Conservation (phyloP, 352 stramenopile genomes). For the Pilasporangium apinafurcum region DNA sequence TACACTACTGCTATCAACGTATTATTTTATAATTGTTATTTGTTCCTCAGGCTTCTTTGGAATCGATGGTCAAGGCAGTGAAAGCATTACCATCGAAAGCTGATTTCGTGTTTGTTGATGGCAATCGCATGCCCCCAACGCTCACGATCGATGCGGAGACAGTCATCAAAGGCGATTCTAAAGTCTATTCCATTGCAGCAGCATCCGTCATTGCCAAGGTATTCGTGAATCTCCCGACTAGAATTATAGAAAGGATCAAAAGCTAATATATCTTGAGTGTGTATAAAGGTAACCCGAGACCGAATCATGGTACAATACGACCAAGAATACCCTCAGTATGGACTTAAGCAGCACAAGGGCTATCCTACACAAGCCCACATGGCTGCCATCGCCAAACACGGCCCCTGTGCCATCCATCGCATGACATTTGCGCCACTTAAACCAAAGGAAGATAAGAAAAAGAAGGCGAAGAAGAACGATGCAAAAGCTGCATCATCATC, state of each 20-base stretch:
- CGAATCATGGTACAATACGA: constrained; percentile 96
- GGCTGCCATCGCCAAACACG: constrained; percentile 79
- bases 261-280: background rate
- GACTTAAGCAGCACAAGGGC: constrained; percentile 95
- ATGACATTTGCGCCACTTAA: constrained; percentile 96
- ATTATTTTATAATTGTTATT: background rate
- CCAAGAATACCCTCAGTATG: constrained; percentile 90
- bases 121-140: constrained; percentile 90
- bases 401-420: constrained; percentile 93
- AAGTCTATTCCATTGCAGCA: constrained; percentile 95
- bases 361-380: constrained; percentile 95
- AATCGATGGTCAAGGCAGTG: constrained; percentile 92
- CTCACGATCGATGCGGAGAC: constrained; percentile 85
- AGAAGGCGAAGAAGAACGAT: constrained; percentile 6
- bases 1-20: background rate
- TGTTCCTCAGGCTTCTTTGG: constrained; percentile 80
- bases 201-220: constrained; percentile 97
- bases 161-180: constrained; percentile 94
- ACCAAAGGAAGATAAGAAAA: constrained; percentile 28
- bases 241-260: too few species aligned
- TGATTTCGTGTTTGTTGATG: constrained; percentile 94
- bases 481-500: too few species aligned
- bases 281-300: constrained; percentile 89
- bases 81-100: constrained; percentile 40
- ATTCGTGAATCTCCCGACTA: background rate